Conservation (phyloP, 805 yeast genomes). For the Cyberlindnera saturnus region DNA sequence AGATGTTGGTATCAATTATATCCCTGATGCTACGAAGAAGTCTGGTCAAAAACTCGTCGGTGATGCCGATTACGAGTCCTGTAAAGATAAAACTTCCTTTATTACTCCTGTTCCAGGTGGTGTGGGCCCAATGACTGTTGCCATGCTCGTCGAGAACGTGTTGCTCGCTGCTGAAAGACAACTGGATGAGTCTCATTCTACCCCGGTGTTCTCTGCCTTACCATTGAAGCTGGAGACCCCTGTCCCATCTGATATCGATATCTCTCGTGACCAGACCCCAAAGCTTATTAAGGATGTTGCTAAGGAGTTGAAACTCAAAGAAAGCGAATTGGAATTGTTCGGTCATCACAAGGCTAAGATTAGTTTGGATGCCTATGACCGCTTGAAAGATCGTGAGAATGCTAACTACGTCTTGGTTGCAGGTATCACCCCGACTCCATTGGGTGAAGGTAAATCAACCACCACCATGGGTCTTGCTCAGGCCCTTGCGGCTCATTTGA, state of each 20-base stretch:
- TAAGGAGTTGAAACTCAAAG: slow-evolving; percentile 58
- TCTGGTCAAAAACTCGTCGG: slow-evolving; percentile 72
- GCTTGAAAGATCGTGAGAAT: slow-evolving; percentile 51
- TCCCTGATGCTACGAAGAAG: slow-evolving; percentile 59
- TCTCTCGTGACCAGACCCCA: slow-evolving; percentile 71
- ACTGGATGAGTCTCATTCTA: slow-evolving; percentile 19
- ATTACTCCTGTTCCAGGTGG: slow-evolving; percentile 92
- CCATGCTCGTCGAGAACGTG: slow-evolving; percentile 71
- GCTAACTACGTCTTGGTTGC: slow-evolving; percentile 75
- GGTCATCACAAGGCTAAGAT: slow-evolving; percentile 78
- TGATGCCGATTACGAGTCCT: slow-evolving; percentile 62
- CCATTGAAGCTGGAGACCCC: slow-evolving; percentile 52
- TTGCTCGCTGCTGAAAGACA: slow-evolving; percentile 57
- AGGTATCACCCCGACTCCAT: slow-evolving; percentile 82
- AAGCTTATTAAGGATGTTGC: slow-evolving; percentile 66
- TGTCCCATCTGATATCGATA: slow-evolving; percentile 77
- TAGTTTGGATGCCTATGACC: slow-evolving; percentile 53
- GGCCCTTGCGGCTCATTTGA: slow-evolving; percentile 72
- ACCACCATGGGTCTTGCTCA: slow-evolving; percentile 80
- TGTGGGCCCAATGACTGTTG: slow-evolving; percentile 90
- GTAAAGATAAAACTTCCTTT: slow-evolving; percentile 48
- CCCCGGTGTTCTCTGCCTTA: slow-evolving; percentile 40
- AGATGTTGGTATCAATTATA: slow-evolving; percentile 80
- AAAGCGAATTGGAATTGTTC: slow-evolving; percentile 64
- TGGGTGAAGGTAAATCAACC: slow-evolving; percentile 83